Evolutionary conservation across 352 stramenopile genomes (phyloP).

Genomic region (Phytophthora colocasiae): DNA sequence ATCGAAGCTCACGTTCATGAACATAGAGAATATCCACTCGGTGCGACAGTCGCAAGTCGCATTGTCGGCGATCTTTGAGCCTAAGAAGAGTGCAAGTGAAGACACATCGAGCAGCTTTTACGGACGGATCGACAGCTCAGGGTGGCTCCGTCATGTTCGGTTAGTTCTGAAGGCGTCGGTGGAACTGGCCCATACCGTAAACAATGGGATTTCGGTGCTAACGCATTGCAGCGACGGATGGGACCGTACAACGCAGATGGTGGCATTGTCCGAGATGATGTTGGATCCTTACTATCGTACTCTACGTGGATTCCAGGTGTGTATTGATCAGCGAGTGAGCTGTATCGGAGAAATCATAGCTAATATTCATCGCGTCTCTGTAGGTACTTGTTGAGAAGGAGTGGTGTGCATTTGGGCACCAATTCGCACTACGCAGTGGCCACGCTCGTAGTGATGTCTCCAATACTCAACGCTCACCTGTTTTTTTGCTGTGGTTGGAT

Average conservation of each 20-base stretch:
- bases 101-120: conserved; percentile 90
- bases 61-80: conserved; percentile 82
- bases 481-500: conserved; percentile 99
- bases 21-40: conserved; percentile 99
- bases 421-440: conserved; percentile 95
- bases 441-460: conserved; percentile 90
- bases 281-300: conserved; percentile 98
- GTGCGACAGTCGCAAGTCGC: conserved; percentile 95
- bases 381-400: conserved; percentile 98
- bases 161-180: conserved; percentile 93
- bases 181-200: conserved; percentile 93
- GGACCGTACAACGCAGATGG: conserved; percentile 99
- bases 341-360: too few relatives aligned
- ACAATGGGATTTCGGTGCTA: conserved; percentile 95
- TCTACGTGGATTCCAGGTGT: conserved; percentile 94
- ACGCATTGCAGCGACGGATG: conserved; percentile 99
- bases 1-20: conserved; percentile 96
- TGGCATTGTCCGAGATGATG: conserved; percentile 95
- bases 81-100: conserved; percentile 79
- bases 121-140: conserved; percentile 91
- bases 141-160: conserved; percentile 96
- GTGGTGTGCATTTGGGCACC: conserved; percentile 99
- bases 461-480: conserved; percentile 96
- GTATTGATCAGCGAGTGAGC: conserved; percentile 84
- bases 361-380: not conserved